Base-by-base conservation (phyloP, 768 basidiomycete genomes). In the Tephrocybe rancida region DNA sequence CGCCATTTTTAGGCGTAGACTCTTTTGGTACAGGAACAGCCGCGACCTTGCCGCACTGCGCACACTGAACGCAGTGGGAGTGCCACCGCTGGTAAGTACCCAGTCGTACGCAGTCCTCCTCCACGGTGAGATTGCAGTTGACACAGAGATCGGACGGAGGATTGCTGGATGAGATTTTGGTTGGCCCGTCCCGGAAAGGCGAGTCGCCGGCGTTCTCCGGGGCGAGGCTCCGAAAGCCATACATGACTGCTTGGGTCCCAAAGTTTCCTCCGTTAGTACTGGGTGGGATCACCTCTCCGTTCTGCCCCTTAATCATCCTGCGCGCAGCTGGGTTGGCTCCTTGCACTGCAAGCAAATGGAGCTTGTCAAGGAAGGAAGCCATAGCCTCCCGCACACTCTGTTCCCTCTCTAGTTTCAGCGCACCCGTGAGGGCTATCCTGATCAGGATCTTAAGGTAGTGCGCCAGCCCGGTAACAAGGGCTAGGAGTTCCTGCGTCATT, bases 401-500 rank as follows among this genome's bases (percentile, higher is more conserved):
- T 64, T 99, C 97, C 53, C 95, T 81, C 72, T 99, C 97, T 27
- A 99, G 80, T 73, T 94, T 98, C 55, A 99, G 81, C 4, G 95
- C 92, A 5, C 95, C 95, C 0, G 97, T 98, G 42, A 99, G 78
- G 2, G 97, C 95, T 57, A 99, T 98, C 46, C 97, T 90, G 59
- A 99, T 99, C 49, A 99, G 85, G 72, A 99, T 98, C 77, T 99
- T 99, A 67, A 99, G 87, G 72, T 99, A 98, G 72, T 99, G 97
- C 5, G 97, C 97, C 30, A 99, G 80, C n/a, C 97, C 96, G 0
- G 97, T 99, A 58, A 99, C 97, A 44, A 99, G 85, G 16, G 95
- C 94, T 30, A 98, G 85, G 11, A 99, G 78, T 63, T 98, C 97
- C 71, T 98, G 92, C 16, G 95, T 98, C 87, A 98, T 95, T 47